Base-by-base conservation (phyloP, 768 basidiomycete species). In the Serpula lacrymans region DNA sequence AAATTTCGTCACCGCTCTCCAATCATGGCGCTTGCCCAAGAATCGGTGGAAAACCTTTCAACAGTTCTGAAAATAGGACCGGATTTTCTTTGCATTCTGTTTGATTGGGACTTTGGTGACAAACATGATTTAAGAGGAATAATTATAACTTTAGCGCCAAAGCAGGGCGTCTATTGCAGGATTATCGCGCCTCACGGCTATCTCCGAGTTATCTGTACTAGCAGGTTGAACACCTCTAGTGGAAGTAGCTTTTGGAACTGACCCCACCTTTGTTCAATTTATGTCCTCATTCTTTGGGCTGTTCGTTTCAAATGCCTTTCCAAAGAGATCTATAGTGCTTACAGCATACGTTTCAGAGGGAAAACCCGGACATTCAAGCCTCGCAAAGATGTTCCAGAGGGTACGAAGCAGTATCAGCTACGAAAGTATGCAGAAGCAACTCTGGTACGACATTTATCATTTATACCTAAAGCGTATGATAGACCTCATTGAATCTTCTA, bases 361-460 rank as follows among this genome's bases (percentile, higher is more conserved):
- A 93, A 92, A 70, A 89, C 88, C 26, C 82, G 90, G 41, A 93
- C 95, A 13, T 97, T 98, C 78, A 95, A 94, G 59, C 95, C 95
- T 21, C 84, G 92, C 54, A 92, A 88, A 65, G 89, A 91, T 60
- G 84, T 93, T 17, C 88, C 92, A 4, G 92, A 95, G 62, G 94
- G 94, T 28, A 95, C 94, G 27, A 95, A 95, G 65, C 95, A 97
- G 60, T 97, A 94, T 61, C 95, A 98, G 68, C 71, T 99, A 49
- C 83, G 96, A 63, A 97, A 97, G 72, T 98, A 94, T 57, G 92
- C 92, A 6, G 92, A 93, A 59, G 91, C 91, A n/a, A 95, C 93
- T 21, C 68, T 94, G 60, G 92, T 88, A 63, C 57, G 48, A 12
- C 27, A 26, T 28, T 34, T 24, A 31, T 42, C 4, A 21, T 16